These are phyloP conservation scores for Penicillium verhagenii DNA, from an alignment of 495 filamentous ascomycete species.

Conservation along the genomic window DNA sequence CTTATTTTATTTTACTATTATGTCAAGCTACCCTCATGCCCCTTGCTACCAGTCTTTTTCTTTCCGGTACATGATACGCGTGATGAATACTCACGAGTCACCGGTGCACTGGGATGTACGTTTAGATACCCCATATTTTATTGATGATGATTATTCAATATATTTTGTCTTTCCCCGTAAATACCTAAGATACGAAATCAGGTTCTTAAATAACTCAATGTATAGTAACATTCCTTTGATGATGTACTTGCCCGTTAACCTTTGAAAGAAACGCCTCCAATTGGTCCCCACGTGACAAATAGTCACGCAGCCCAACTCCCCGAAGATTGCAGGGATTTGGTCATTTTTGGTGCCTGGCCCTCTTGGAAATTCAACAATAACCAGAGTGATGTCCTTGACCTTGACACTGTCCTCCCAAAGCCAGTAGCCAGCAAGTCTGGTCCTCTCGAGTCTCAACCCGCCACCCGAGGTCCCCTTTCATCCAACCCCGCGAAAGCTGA, in stretches of 20 bases:
- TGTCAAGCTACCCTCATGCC: neutral
- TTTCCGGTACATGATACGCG: constrained; percentile 2
- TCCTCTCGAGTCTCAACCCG: neutral
- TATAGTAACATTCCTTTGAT: neutral
- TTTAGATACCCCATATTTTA: constrained; percentile 30
- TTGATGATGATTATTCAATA: constrained; percentile 5
- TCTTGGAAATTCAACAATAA: constrained; percentile 7
- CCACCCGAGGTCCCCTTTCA: neutral
- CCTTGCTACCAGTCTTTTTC: constrained; percentile 6
- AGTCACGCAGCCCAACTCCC: constrained; percentile 12
- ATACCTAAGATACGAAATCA: too few relatives aligned
- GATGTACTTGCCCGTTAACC: neutral
- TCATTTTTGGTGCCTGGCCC: constrained; percentile 7
- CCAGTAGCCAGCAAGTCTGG: neutral
- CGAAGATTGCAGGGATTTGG: constrained; percentile 1
- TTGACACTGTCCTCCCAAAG: neutral
- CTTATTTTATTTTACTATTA: neutral
- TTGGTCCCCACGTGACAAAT: neutral
- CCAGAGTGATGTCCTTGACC: neutral
- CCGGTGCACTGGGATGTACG: constrained; percentile 18
- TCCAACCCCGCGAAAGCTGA: neutral
- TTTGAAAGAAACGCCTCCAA: neutral
- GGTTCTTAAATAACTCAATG: neutral
- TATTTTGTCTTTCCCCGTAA: neutral
- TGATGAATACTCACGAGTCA: constrained; percentile 9